Evolutionary conservation across 176 grass and related monocot species (phyloP), one percentile per base, ranked within the genome.

Genomic region (Oryza meyeriana): DNA sequence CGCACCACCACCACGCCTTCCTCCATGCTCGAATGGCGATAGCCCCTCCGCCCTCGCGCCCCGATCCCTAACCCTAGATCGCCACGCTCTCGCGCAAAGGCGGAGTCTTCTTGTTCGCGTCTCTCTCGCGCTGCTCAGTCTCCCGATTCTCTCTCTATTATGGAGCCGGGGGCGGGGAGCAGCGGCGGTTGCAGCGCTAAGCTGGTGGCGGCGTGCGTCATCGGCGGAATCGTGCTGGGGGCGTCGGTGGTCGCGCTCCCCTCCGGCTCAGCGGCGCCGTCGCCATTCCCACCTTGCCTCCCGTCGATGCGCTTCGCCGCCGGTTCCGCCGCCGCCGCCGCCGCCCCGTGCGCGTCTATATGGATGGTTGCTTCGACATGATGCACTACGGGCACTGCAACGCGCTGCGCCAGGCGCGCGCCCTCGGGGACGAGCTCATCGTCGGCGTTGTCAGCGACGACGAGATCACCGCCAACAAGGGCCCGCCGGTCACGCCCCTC

Each of bases 341-440:
- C 33, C 83, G 83, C 70, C 95, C 95, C 12, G 92, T 98, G 39
- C 81, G 92, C 84, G 92, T 98, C 17, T 98, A 98, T 84, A 93
- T 98, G 90, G 95, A 98, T 65, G 95, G 92, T 9, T 98, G 92
- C 92, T 98, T 95, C 82, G 95, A 98, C 86, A 98, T 98, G 95
- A 98, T 98, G 95, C 95, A 98, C 92, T 98, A 94, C 81, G 92
- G 92, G 8, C 94, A 97, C 70, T 97, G 94, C 83, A 97, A 97
- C 83, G 92, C 89, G 42, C 83, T 94, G 79, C 79, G 94, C 35
- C 95, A 98, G 83, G 95, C 95, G 38, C 81, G 79, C 28, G 81
- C 85, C 22, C 92, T 97, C 20, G 92, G 92, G 26, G 95, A 97
- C 67, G 86, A 91, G 81, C 95, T 97, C 61, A 70, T 97, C 47